Evolutionary conservation across 352 stramenopile species (phyloP).

Genomic region (Phytophthora boehmeriae): DNA sequence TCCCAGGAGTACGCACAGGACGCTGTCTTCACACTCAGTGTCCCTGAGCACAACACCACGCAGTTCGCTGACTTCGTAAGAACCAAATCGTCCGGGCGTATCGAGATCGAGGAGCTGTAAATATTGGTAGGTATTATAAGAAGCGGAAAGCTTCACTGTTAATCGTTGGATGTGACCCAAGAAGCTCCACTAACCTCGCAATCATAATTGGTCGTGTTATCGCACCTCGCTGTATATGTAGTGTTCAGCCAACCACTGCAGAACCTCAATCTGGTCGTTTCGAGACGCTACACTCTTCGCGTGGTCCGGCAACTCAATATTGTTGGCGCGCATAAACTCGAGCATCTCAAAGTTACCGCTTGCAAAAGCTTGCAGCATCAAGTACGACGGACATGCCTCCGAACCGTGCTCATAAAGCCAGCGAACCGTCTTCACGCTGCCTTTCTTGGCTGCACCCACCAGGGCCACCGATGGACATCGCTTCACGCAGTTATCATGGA

Average conservation of each 20-base stretch:
- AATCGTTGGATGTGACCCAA: not conserved
- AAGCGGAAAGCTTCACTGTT: not conserved
- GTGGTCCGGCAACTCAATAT: not conserved
- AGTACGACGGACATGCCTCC: conserved; percentile 1
- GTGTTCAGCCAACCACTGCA: conserved; percentile 20
- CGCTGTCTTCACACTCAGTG: conserved; percentile 50
- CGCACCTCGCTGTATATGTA: conserved; percentile 24
- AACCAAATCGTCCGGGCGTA: conserved; percentile 53
- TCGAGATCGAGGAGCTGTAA: conserved; percentile 28
- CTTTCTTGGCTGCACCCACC: conserved; percentile 8
- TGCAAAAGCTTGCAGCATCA: conserved; percentile 6
- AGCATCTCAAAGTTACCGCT: conserved; percentile 21
- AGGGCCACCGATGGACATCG: conserved; percentile 8
- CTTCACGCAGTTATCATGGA: conserved; percentile 4
- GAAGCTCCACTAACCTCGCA: too few species aligned
- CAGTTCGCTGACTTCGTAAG: conserved; percentile 45
- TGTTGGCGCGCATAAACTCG: conserved; percentile 9
- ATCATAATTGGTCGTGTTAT: conserved; percentile 6
- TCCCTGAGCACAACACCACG: conserved; percentile 35
- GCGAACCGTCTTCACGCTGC: conserved; percentile 8
- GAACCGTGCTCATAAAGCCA: conserved; percentile 7
- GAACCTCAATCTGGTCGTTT: conserved; percentile 16
- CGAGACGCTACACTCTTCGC: conserved; percentile 6
- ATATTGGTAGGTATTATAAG: not conserved
- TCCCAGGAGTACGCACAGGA: conserved; percentile 37